Percentiles rank a stretch among this genome's conserved stretches.
These are phyloP conservation scores for Fomitopsis schrenkii DNA, from an alignment of 1,284 basidiomycete species.

Conservation along the genomic window DNA sequence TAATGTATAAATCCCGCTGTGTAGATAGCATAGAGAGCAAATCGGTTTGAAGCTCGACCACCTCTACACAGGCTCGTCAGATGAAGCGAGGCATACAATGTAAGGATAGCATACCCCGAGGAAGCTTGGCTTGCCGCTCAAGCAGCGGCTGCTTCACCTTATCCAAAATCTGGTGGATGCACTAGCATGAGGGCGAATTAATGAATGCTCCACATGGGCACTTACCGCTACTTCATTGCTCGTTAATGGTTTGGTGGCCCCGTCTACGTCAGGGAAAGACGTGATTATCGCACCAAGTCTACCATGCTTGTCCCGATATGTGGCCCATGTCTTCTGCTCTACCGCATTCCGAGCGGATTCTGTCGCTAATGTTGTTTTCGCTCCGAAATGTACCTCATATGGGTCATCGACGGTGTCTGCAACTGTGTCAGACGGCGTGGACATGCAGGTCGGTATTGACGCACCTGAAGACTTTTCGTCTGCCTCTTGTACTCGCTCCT, in stretches of 20 bases:
- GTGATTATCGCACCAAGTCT: conserved; percentile 54
- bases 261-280: conserved; percentile 37
- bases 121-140: conserved; percentile 46
- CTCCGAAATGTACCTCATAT: conserved; percentile 68
- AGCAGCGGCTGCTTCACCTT: conserved; percentile 54
- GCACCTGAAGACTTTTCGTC: conserved; percentile 9
- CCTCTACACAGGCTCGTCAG: conserved; percentile 35
- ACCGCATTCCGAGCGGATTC: conserved; percentile 43
- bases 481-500: conserved; percentile 9
- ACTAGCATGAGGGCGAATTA: not conserved
- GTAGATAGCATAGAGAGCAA: conserved; percentile 61
- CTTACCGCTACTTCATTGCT: conserved; percentile 7
- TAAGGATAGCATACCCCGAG: conserved; percentile 40
- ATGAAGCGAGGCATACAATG: not conserved
- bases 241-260: conserved; percentile 20
- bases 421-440: not conserved
- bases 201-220: not conserved
- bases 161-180: conserved; percentile 49
- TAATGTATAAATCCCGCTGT: conserved; percentile 73
- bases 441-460: not conserved
- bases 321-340: conserved; percentile 50
- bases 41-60: conserved; percentile 55
- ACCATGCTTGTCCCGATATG: conserved; percentile 35
- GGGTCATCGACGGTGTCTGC: conserved; percentile 31
- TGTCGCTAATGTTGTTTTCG: conserved; percentile 42